A percentile compares a stretch with the other conserved stretches of the same genome.
Evolutionary conservation across 306 rosid genomes (phyloP).

Genomic region (Glycine latifolia): DNA sequence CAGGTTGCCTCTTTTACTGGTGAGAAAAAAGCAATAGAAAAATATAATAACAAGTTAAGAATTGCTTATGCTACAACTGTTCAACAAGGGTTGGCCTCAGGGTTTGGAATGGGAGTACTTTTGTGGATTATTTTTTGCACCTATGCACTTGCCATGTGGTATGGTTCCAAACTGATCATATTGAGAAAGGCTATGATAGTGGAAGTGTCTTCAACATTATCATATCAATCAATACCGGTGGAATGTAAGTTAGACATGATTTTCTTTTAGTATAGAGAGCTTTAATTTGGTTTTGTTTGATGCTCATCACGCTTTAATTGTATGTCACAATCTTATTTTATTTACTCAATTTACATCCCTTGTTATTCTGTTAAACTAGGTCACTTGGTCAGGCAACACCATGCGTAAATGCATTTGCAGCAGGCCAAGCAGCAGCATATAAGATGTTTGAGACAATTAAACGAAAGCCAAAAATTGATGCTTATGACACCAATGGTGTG

Average conservation of each 20-base stretch:
- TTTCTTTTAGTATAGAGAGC: not conserved
- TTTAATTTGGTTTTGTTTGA: not conserved
- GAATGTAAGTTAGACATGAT: slow-evolving; percentile 62
- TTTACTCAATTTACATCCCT: not conserved
- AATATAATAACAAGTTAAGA: slow-evolving; percentile 64
- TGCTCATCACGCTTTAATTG: not conserved
- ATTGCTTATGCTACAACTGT: slow-evolving; percentile 60
- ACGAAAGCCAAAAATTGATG: slow-evolving; percentile 71
- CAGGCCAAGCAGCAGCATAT: slow-evolving; percentile 87
- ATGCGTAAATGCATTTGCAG: slow-evolving; percentile 73
- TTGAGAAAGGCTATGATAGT: slow-evolving; percentile 70
- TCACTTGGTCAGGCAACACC: slow-evolving; percentile 85
- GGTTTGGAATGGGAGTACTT: slow-evolving; percentile 67
- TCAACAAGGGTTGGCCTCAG: slow-evolving; percentile 74
- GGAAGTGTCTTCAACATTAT: slow-evolving; percentile 73
- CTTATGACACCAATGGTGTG: slow-evolving; percentile 66
- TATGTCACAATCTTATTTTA: not conserved
- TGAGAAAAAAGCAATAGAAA: slow-evolving; percentile 73
- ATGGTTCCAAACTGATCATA: slow-evolving; percentile 74
- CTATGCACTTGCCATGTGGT: slow-evolving; percentile 87
- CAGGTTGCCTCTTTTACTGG: slow-evolving; percentile 95
- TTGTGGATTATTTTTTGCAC: slow-evolving; percentile 56
- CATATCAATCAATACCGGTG: slow-evolving; percentile 75
- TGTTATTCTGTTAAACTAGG: slow-evolving; percentile 44
- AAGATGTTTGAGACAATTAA: slow-evolving; percentile 86